Base-by-base conservation (phyloP, 1,284 basidiomycete genomes). In the Inonotus obliquus region DNA sequence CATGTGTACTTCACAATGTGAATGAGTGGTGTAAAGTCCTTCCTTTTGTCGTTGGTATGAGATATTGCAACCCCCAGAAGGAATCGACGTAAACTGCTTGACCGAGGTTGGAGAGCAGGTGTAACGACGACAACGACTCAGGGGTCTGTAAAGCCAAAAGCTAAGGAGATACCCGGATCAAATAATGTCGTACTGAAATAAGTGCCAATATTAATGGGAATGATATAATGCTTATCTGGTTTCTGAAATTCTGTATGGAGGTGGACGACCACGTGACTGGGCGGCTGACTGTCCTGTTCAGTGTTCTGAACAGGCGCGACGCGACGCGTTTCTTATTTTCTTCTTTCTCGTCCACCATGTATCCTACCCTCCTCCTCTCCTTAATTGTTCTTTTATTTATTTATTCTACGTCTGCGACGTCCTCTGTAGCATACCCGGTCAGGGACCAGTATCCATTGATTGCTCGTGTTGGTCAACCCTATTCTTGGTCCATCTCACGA, bases 371-470 rank as follows among this genome's bases (percentile, higher is more conserved):
- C 45, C 29, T 54, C 59, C 53, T 55, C 53, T 60, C 53, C n/a
- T 60, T 54, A 45, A 21, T 60, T 13, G 9, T 54, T 39, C 17
- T 60, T 48, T 48, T 49, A 25, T 49, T 54, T 48, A 37, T 60
- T 38, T 35, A 17, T 7, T 19, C 41, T n/a, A 45, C 70, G 62
- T 59, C 47, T 68, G 11, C 65, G 60, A 52, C 51, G 51, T 51
- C 49, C 21, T 76, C 72, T 60, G 76, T 87, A 23, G 65, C 73
- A 39, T 77, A 77, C 67, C 79, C 84, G 47, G 75, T 87, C 54
- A 75, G 81, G 61, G 73, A 78, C 48, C 89, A 91, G 73, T 79
- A 82, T 54, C 86, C 89, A 32, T 74, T 76, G 37, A 80, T 91
- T 60, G 86, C 86, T 38, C 82, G 87, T 61, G 70, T 84, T 51